Base-by-base conservation (phyloP, 768 basidiomycete genomes). In the Lenzites betulinus region DNA sequence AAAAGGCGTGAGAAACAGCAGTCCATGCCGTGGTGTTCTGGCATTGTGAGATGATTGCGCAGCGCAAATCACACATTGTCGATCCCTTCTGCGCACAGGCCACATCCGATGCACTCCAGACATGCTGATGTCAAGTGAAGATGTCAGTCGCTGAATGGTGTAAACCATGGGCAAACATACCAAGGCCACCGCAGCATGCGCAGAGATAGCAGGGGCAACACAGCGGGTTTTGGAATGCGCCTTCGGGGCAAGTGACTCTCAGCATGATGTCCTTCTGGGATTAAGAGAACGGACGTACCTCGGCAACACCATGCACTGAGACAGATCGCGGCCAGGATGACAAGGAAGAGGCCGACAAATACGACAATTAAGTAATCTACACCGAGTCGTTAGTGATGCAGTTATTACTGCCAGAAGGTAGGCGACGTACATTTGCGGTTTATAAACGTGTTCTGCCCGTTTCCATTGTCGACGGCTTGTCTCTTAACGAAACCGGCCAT, bases 121-220 rank as follows among this genome's bases (percentile, higher is more conserved):
- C 87, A 89, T 8, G 81, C 87, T 65, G 49, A 43, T 9, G 26
- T 22, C 16, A 0, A 30, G n/a, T 1, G 33, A 1, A 16, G 8
- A 13, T 11, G 2, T 6, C 51, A 36, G 48, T 47, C 36, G 1
- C 25, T 8, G 2, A 3, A 23, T 0, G 30, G 4, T 7, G n/a
- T 3, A 15, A 43, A 6, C n/a, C 41, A 1, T 11, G 2, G 22
- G 26, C 6, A 22, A 12, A 65, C 64, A 16, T 52, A 65, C 64
- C 60, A 18, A 88, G 77, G 39, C 87, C 87, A 57, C 87, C 87
- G 58, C 86, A 88, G 69, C 85, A 88, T 4, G 87, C 87, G 63
- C 87, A 89, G 8, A 88, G 76, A 69, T 89, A 89, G 66, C 87
- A 88, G 0, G 87, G 87, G 64, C 85, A 87, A 64, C 86, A 88